Evolutionary conservation across 106 monocot genomes (phyloP), one percentile per base, ranked within the genome.

Genomic region (Dendrobium officinale): DNA sequence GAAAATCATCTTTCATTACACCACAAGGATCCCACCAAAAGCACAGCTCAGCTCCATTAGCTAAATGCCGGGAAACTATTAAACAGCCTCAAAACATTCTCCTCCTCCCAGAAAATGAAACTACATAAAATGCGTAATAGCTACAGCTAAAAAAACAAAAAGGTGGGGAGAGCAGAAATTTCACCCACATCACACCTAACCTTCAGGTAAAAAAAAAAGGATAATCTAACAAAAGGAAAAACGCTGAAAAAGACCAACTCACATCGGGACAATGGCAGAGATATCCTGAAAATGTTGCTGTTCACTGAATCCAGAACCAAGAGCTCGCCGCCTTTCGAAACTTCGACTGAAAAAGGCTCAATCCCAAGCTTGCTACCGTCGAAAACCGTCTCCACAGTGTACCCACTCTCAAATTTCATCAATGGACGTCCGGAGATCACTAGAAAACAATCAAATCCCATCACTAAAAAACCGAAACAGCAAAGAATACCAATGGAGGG

Each of bases 321-420:
- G 27, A 97, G 87, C 17, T 97, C 97, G 77, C 97, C 97, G 26
- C 76, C 79, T 55, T 86, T 92, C 10, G 85, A 74, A 45, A 94
- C 83, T 83, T 92, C 92, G 16, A 92, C 92, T 2, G 94, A 68
- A 78, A 86, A 87, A 1, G 97, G 97, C 81, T 97, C 97, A 79
- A 97, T 97, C 75, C 97, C 94, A 18, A 94, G 92, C 86, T 97
- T 97, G 80, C 97, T 97, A 79, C 97, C 97, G 58, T 97, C 97
- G 66, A 97, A 97, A 56, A 97, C 97, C 1, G 97, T 97, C 85
- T 97, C 97, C 55, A 97, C 97, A 4, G 80, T 84, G 75, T 97
- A 97, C 75, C 97, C 97, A 77, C 94, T 88, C 86, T 97, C 97
- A 78, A 90, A 97, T 79, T 86, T 94, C 92, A 97, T 87, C 86